Base-by-base conservation (phyloP, 768 basidiomycete genomes). In the Boletus reticulatus region DNA sequence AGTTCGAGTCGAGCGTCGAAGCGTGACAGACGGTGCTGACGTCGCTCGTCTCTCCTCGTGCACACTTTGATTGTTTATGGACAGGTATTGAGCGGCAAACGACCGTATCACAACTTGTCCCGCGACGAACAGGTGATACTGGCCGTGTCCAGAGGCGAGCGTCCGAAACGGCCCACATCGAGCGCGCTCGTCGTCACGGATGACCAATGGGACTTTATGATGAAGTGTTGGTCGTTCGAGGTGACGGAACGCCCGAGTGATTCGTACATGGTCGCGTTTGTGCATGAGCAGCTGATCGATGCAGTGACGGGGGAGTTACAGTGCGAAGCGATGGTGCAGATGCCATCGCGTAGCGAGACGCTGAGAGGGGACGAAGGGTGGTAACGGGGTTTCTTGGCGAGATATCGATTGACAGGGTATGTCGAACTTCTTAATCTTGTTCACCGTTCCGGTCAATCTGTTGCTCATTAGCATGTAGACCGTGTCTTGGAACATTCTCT, bases 241-340 rank as follows among this genome's bases (percentile, higher is more conserved):
- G 38, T 53, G 62, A 8, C 19, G 59, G 63, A 50, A 51, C 66
- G 79, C 39, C 77, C 78, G 9, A 61, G 61, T 20, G 62, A 62
- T 32, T 47, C 43, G 20, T 70, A 72, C 29, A 66, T 76, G 37
- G 51, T 60, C 4, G 11, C n/a, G 4, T 70, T 70, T 19, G 60
- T 60, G 19, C 54, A 53, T 6, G 54, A 59, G 12, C 57, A 65
- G n/a, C 20, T 67, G 4, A 29, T 63, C 12, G 31, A 55, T 22
- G 55, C 12, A 0, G 51, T 60, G 12, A 42, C 43, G 6, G 38
- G 37, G 3, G 38, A 4, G 1, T 55, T 54, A 12, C 47, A 50
- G 11, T 17, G n/a, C 34, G 43, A 53, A 39, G 48, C 46, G 22
- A 27, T 20, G 3, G 32, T 31, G 39, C 24, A 6, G 32, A 43